Percentiles rank a stretch among this genome's conserved stretches.
Evolutionary conservation across 306 rosid genomes (phyloP).

Genomic region (Albizia julibrissin): DNA sequence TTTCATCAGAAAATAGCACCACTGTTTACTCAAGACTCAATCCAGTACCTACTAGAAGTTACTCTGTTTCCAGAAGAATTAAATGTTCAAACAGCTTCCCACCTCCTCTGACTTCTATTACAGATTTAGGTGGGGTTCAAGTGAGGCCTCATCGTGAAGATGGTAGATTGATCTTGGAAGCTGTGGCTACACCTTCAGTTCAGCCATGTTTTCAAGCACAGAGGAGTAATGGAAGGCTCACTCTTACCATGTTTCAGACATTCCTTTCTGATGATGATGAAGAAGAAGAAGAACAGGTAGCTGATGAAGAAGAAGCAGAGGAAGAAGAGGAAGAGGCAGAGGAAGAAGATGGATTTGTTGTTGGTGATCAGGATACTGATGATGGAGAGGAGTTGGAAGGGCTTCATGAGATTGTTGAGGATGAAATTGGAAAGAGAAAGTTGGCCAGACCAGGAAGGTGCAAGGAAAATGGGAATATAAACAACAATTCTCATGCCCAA

Average conservation of each 20-base stretch:
- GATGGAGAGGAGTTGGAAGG: conserved; percentile 46
- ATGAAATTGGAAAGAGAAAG: conserved; percentile 44
- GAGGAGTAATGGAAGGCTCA: conserved; percentile 72
- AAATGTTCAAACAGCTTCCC: conserved; percentile 51
- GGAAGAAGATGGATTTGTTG: background rate
- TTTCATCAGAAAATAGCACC: conserved; percentile 26
- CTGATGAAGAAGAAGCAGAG: background rate
- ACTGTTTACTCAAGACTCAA: background rate
- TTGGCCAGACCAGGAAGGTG: conserved; percentile 57
- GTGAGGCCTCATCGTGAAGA: conserved; percentile 70
- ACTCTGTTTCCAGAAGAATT: conserved; percentile 19
- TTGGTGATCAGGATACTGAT: conserved; percentile 22
- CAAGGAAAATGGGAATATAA: conserved; percentile 60
- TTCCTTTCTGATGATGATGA: background rate
- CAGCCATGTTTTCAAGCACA: conserved; percentile 56
- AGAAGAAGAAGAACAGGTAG: conserved; percentile 3
- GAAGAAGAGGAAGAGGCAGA: background rate
- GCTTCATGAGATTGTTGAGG: conserved; percentile 40
- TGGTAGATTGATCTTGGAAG: conserved; percentile 75
- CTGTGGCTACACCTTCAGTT: conserved; percentile 41
- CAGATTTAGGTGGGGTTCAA: conserved; percentile 53
- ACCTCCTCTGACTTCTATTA: conserved; percentile 72
- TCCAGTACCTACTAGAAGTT: background rate
- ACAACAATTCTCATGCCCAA: conserved; percentile 33
- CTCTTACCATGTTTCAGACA: conserved; percentile 40